Evolutionary conservation across 2,329 filamentous ascomycete genomes (phyloP).

Genomic region (Pseudogymnoascus sp.): DNA sequence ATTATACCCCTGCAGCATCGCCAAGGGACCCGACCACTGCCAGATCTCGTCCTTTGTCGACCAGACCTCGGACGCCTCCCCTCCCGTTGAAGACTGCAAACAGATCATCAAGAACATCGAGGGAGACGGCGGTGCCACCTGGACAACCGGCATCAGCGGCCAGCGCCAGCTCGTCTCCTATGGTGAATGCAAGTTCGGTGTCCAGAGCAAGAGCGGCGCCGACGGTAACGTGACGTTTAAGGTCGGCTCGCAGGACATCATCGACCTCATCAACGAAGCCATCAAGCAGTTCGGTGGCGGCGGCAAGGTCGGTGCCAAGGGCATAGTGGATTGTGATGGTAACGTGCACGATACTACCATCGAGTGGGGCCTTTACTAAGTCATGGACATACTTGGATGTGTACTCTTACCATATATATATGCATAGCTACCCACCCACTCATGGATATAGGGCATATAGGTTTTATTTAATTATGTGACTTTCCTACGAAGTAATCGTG

Average conservation of each 20-base stretch:
- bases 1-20: conserved; percentile 31
- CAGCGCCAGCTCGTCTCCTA: conserved; percentile 23
- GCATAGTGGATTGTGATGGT: conserved; percentile 28
- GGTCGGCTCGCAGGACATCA: conserved; percentile 29
- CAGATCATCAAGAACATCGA: conserved; percentile 31
- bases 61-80: conserved; percentile 31
- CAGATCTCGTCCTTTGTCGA: conserved; percentile 29
- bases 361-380: conserved; percentile 25
- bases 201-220: conserved; percentile 21
- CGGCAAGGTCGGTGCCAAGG: conserved; percentile 31
- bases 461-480: too few species aligned
- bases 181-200: conserved; percentile 30
- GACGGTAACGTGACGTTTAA: conserved; percentile 27
- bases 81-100: conserved; percentile 30
- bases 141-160: conserved; percentile 15
- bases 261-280: conserved; percentile 31
- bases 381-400: too few species aligned
- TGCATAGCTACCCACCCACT: too few species aligned
- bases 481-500: too few species aligned
- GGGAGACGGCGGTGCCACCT: conserved; percentile 17
- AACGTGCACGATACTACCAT: conserved; percentile 15
- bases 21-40: conserved; percentile 24
- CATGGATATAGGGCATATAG: too few species aligned
- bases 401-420: too few species aligned
- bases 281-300: conserved; percentile 26